Base-by-base conservation (phyloP, 768 basidiomycete genomes). In the Chalciporus pseudorubinellus region DNA sequence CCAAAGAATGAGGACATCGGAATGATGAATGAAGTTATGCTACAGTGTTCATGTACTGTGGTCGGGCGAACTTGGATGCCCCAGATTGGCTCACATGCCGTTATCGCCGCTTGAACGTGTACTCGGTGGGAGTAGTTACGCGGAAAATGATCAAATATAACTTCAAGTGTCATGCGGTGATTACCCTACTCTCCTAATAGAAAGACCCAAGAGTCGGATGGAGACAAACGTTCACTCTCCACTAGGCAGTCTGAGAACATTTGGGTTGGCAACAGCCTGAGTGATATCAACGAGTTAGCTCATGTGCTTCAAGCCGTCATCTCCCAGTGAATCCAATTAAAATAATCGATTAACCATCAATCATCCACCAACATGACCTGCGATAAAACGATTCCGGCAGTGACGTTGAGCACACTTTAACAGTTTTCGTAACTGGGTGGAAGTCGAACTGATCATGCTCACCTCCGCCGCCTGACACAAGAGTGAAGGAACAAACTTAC, bases 1-100 rank as follows among this genome's bases (percentile, higher is more conserved):
- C 87, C 86, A 65, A 92, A 92, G 77, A 92, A 92, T n/a, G 89
- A 82, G 38, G 89, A 90, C 89, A 92, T 92, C 45, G 50, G 53
- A 39, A 44, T 36, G 58, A 52, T 46, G 46, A 48, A 49, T 44
- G 20, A 34, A 59, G 62, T 42, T 47, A 53, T 46, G 21, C n/a
- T 33, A n/a, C 26, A 7, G 42, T 13, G 44, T 40, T 24, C 46
- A 53, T 45, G 52, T 34, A 38, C 33, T 47, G 33, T 36, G 29
- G 13, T 3, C 6, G 33, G 33, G 33, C 13, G 16, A 29, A 33
- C 36, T 48, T 41, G 46, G 44, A 53, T 33, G 18, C 20, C 46
- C 50, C 44, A 46, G 55, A 62, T 58, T 52, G 62, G 56, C 50
- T 54, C 16, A 14, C 16, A 34, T 12, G 12, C 26, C 26, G 26